Base-by-base conservation (phyloP, 148 eudicot genomes). In the Camellia lanceoleosa region DNA sequence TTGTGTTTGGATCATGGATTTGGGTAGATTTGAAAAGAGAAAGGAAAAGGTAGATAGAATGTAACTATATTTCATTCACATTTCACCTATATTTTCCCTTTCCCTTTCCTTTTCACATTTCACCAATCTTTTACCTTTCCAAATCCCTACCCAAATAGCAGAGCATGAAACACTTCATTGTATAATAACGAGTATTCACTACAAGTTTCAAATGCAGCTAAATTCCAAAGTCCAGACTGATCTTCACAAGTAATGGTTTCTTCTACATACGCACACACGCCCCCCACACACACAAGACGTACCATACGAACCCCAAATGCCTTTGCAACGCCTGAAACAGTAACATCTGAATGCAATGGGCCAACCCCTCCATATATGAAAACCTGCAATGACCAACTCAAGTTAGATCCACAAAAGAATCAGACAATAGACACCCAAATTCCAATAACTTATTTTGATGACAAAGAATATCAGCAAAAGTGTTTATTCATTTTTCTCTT, bases 271-370 rank as follows among this genome's bases (percentile, higher is more conserved):
- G 49, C 3, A 66, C 44, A 66, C 52, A 75, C 42, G 67, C 78
- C 23, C 23, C 23, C 19, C 46, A 52, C 18, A 30, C 41, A 19
- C 51, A 38, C 19, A 5, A 19, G 59, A 86, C 90, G 41, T 77
- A 96, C 99, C 97, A 89, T 79, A n/a, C 98, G 95, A 74, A 96
- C 99, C 79, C 95, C 98, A 88, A 91, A 96, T 20, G 99, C 97
- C 85, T 96, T 96, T 71, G 99, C 99, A 81, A 93, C 89, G 52
- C 99, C 99, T 20, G 93, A 89, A 42, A 92, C 83, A 62, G 99
- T 93, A 83, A 89, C 89, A 89, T 96, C 99, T 72, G 99, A 92
- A 83, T 83, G 97, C 87, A 96, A 83, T 43, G 98, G 97, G 59
- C 99, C 98, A 68, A 96, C 86, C 55, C 99, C 99, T 78, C 99